These are phyloP conservation scores for Epichloe coenophiala DNA, from an alignment of 2,329 filamentous ascomycete species.

Conservation along the genomic window DNA sequence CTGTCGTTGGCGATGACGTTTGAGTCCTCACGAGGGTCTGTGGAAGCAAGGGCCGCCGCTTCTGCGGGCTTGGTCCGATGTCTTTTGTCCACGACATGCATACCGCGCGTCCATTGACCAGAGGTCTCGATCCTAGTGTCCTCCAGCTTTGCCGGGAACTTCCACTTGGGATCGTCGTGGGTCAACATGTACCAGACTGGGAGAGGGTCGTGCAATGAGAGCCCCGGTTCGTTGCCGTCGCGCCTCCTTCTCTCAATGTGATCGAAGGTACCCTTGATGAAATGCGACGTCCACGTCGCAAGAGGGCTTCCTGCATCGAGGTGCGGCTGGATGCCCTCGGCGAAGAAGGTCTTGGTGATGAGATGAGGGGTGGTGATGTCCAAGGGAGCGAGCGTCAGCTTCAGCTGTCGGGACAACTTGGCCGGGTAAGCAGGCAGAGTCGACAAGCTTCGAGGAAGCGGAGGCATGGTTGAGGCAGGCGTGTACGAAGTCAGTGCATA, in stretches of 20 bases:
- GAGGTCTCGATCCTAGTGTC: conserved; percentile 82
- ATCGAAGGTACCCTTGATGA: conserved; percentile 55
- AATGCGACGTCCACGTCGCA: conserved; percentile 58
- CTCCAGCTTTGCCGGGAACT: conserved; percentile 44
- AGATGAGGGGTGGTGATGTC: conserved; percentile 65
- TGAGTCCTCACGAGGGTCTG: conserved; percentile 27
- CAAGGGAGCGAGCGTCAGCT: conserved; percentile 58
- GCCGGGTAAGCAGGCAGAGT: conserved; percentile 49
- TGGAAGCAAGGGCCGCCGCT: conserved; percentile 24
- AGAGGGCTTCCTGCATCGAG: conserved; percentile 54
- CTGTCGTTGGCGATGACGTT: conserved; percentile 29
- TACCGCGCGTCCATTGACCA: conserved; percentile 90
- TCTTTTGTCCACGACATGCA: conserved; percentile 74
- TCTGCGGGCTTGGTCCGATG: conserved; percentile 38
- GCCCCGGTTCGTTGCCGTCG: conserved; percentile 41
- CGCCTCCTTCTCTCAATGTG: conserved; percentile 53
- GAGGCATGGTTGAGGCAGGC: conserved; percentile 71
- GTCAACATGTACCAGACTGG: conserved; percentile 69
- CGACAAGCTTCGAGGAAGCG: conserved; percentile 36
- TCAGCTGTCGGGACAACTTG: conserved; percentile 48
- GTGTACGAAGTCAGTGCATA: conserved; percentile 63
- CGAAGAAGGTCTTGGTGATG: conserved; percentile 48
- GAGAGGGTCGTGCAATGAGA: conserved; percentile 65
- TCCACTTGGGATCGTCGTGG: conserved; percentile 43
- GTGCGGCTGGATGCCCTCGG: conserved; percentile 37